A percentile compares a stretch with the other conserved stretches of the same genome.
Evolutionary conservation across 805 yeast species (phyloP).

Genomic region (Priceomyces castillae): DNA sequence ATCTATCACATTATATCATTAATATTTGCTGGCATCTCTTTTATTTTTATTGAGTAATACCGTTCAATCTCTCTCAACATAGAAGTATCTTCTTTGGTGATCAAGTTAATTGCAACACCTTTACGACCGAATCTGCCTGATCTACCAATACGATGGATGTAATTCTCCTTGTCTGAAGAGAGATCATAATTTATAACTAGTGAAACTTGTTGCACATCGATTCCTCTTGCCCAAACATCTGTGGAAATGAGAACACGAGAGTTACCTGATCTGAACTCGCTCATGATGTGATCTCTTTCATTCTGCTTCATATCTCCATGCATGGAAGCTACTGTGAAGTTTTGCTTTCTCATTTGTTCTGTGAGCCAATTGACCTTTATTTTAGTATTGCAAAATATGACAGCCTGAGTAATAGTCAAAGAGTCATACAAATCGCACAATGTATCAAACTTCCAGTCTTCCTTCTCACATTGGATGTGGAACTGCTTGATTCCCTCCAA

Average conservation of each 20-base stretch:
- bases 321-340: slow-evolving; percentile 92
- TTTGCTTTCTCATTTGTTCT: slow-evolving; percentile 69
- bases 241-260: slow-evolving; percentile 94
- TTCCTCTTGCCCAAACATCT: slow-evolving; percentile 97
- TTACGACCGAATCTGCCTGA: slow-evolving; percentile 98
- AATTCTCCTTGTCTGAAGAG: slow-evolving; percentile 91
- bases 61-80: slow-evolving; percentile 72
- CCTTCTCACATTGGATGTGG: slow-evolving; percentile 86
- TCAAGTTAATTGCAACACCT: slow-evolving; percentile 95
- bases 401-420: slow-evolving; percentile 93
- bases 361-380: slow-evolving; percentile 91
- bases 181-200: slow-evolving; percentile 93
- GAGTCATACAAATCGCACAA: slow-evolving; percentile 94
- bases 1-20: slow-evolving; percentile 37
- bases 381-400: slow-evolving; percentile 96
- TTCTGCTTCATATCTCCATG: slow-evolving; percentile 97
- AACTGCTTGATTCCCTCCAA: slow-evolving; percentile 94
- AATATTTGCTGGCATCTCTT: slow-evolving; percentile 77
- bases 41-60: slow-evolving; percentile 71
- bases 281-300: slow-evolving; percentile 93
- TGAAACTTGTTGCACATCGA: slow-evolving; percentile 97
- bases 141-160: slow-evolving; percentile 96
- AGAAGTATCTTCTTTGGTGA: slow-evolving; percentile 74
- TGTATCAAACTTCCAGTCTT: slow-evolving; percentile 92
- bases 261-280: slow-evolving; percentile 90